Conservation (phyloP, 129 eudicot species). For the Logfia minima region DNA sequence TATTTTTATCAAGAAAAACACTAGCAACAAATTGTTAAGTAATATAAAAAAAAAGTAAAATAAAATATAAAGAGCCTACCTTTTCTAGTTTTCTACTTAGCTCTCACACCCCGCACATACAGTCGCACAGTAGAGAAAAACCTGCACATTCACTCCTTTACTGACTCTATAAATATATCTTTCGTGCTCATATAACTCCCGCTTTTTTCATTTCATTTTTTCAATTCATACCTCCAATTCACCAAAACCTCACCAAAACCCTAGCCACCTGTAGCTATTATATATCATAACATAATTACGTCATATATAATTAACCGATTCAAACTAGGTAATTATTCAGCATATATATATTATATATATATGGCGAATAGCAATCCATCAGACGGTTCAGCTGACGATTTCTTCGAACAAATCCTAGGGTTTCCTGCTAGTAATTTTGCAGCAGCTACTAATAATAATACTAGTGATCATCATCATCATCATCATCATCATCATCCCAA, state of each 20-base stretch:
- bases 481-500: slow-evolving; percentile 16
- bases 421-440: slow-evolving; percentile 51
- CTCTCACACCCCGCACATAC: background rate
- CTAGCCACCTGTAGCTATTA: too few relatives aligned
- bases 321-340: background rate
- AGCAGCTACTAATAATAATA: slow-evolving; percentile 16
- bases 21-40: too few relatives aligned
- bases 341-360: slow-evolving; percentile 33
- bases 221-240: background rate
- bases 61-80: too few relatives aligned
- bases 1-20: slow-evolving; percentile 21
- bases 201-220: background rate
- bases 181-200: slow-evolving; percentile 2
- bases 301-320: background rate
- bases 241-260: background rate
- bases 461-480: slow-evolving; percentile 10
- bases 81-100: background rate
- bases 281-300: background rate
- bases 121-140: too few relatives aligned
- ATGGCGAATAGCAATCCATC: slow-evolving; percentile 87
- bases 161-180: slow-evolving; percentile 20
- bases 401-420: slow-evolving; percentile 85
- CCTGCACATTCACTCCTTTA: background rate
- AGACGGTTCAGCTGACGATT: slow-evolving; percentile 77
- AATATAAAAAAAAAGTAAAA: too few relatives aligned